These are phyloP conservation scores for Pichiaceae sp. DNA, from an alignment of 1,139 yeast species.

Conservation along the genomic window DNA sequence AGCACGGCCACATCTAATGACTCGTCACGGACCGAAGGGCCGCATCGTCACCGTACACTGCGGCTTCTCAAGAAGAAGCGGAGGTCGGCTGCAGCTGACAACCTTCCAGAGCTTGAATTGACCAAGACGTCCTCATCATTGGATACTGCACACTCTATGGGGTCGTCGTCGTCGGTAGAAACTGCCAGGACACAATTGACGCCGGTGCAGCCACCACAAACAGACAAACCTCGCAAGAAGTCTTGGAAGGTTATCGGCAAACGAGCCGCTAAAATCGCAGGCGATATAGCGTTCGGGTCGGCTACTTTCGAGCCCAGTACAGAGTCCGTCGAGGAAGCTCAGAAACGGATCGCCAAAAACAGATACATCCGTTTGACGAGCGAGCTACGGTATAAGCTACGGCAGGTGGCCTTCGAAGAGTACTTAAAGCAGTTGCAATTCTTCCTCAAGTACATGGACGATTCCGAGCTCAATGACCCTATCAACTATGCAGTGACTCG, in stretches of 20 bases:
- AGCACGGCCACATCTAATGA: no score
- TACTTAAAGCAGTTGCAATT: constrained; percentile 21
- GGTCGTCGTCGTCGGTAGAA: neutral
- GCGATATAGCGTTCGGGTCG: constrained; percentile 23
- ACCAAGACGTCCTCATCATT: neutral
- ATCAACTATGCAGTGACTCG: constrained; percentile 21
- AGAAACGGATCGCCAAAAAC: constrained; percentile 7
- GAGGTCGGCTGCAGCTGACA: no score
- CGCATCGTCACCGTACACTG: no score
- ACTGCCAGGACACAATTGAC: neutral
- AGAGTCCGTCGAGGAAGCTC: constrained; percentile 1
- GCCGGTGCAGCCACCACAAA: neutral
- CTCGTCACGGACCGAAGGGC: no score
- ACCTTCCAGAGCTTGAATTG: neutral
- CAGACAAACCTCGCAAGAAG: neutral
- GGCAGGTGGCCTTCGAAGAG: constrained; percentile 14
- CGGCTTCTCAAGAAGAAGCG: no score
- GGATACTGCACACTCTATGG: neutral
- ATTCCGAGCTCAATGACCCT: constrained; percentile 21
- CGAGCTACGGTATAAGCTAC: constrained; percentile 6
- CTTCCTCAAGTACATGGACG: constrained; percentile 23
- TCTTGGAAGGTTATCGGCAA: neutral
- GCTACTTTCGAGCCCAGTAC: constrained; percentile 4
- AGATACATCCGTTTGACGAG: constrained; percentile 7
- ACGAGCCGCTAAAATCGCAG: constrained; percentile 19